A percentile compares a stretch with the other conserved stretches of the same genome.
phyloP scores from a whole-genome alignment of 139 green algal species.

The Chlamydomonas schloesseri region DNA sequence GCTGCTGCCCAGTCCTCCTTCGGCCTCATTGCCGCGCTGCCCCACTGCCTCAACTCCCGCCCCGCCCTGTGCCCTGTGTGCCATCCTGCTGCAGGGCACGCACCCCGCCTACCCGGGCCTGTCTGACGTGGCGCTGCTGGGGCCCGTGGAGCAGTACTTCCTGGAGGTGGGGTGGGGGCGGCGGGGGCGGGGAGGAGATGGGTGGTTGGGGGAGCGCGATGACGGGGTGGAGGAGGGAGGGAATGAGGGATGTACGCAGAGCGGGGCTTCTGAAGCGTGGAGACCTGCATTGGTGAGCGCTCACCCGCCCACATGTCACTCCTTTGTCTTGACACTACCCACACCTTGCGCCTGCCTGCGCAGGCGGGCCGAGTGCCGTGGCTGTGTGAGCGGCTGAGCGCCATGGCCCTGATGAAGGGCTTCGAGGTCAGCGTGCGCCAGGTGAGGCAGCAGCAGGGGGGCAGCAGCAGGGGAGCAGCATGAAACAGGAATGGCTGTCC shows the following conservation, averaged over 20 bases:
- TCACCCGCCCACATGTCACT: not conserved
- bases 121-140: slow-evolving; percentile 71
- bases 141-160: slow-evolving; percentile 86
- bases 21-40: no score
- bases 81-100: slow-evolving; percentile 46
- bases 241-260: not conserved
- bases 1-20: no score
- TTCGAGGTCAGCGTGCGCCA: slow-evolving; percentile 38
- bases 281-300: no score
- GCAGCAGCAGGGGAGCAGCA: no score
- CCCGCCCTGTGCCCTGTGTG: not conserved
- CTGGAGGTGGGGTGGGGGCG: slow-evolving; percentile 65
- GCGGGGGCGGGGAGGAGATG: not conserved
- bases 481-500: no score
- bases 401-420: slow-evolving; percentile 75
- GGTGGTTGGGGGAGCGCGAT: no score
- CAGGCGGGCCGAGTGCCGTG: slow-evolving; percentile 68
- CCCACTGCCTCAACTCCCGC: not conserved
- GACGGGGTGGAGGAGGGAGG: not conserved
- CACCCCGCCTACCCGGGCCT: slow-evolving; percentile 69
- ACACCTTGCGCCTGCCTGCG: not conserved
- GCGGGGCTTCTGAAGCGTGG: no score
- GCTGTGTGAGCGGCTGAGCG: slow-evolving; percentile 75
- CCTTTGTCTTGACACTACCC: no score
- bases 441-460: no score